Base-by-base conservation (phyloP, 176 grass and related monocot genomes). In the Phragmites australis region DNA sequence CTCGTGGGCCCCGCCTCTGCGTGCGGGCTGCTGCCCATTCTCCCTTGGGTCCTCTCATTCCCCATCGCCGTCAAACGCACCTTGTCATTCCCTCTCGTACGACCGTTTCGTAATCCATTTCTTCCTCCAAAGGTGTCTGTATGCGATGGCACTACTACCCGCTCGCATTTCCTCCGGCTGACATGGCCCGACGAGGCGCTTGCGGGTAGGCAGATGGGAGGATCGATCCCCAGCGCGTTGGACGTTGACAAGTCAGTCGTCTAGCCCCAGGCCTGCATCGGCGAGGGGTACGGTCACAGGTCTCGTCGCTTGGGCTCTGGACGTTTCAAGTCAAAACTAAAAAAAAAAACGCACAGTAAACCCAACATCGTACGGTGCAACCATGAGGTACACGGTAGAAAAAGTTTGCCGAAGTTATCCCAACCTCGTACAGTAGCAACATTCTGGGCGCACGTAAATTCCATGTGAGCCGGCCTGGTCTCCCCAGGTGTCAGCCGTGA, bases 171-270 rank as follows among this genome's bases (percentile, higher is more conserved):
- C 52, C 77, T 66, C 84, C 64, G 63, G 72, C 74, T 14, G 79
- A 30, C 65, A 67, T 62, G 65, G 73, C 42, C 63, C 68, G 23
- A 25, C 23, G 42, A 9, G 26, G 12, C 47, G 16, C 59, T 22
- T 37, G 34, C 34, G 34, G 34, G 34, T 5, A 37, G 50, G 72
- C 62, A 68, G 70, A 75, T 14, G 61, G 70, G 49, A 81, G 85
- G 79, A 72, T 72, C 54, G 4, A 23, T 27, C 42, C 29, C 5
- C 34, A 2, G 82, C 42, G 22, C n/a, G 16, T 78, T 12, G 56
- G 74, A 88, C 81, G 86, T 84, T 79, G 86, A 88, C 86, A 49
- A 59, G 22, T 84, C 78, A 31, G 5, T 26, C 72, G 65, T 12
- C 10, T 22, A 13, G 12, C 13, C 14, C 82, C 49, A 65, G 16